Conservation (phyloP, 2,329 filamentous ascomycete genomes). For the Fusarium pseudograminearum region DNA sequence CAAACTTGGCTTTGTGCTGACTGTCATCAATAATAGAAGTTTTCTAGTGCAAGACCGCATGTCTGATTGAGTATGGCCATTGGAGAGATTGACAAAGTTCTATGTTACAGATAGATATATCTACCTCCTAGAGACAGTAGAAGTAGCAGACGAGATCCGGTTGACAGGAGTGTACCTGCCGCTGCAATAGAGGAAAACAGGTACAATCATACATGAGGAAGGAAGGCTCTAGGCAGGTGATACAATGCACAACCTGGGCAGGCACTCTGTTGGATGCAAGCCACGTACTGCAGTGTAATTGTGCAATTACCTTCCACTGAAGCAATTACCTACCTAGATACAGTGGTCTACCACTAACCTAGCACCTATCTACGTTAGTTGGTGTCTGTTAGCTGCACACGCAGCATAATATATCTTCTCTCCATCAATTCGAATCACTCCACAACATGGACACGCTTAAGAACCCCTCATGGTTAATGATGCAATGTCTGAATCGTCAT, state of each 20-base stretch:
- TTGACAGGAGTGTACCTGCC: not conserved
- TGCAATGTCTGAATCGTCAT: not conserved
- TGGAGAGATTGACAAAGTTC: not conserved
- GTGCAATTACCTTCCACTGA: not conserved
- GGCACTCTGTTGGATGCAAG: not conserved
- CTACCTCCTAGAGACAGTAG: not conserved
- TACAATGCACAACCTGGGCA: not conserved
- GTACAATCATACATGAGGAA: not conserved
- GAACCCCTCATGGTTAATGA: not conserved
- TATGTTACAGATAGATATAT: not conserved
- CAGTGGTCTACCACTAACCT: not conserved
- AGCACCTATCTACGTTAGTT: not conserved
- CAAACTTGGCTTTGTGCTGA: slow-evolving; percentile 2
- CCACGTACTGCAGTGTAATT: not conserved
- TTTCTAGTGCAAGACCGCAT: not conserved
- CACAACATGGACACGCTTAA: not conserved
- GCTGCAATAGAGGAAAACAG: not conserved
- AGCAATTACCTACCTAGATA: not conserved
- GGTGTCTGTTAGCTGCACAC: not conserved
- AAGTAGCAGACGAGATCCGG: not conserved
- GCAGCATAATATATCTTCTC: not conserved
- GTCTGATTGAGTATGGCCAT: not conserved
- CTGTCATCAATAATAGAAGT: not conserved
- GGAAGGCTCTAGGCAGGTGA: not conserved
- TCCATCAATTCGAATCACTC: not conserved